phyloP scores from a whole-genome alignment of 129 eudicot species.

The Escallonia rubra region DNA sequence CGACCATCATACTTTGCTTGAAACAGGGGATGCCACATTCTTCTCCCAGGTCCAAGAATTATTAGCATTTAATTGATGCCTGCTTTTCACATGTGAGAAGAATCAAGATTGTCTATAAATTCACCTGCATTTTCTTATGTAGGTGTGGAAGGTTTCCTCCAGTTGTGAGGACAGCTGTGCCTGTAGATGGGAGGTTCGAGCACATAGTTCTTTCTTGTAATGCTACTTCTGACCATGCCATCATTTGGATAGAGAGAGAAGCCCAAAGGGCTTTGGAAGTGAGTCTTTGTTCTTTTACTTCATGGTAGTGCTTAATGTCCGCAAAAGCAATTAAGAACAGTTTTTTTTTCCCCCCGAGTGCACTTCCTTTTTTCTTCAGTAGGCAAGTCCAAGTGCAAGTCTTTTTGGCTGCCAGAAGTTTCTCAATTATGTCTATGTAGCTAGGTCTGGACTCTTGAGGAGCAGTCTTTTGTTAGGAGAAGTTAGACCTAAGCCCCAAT shows the following conservation, averaged over 20 bases:
- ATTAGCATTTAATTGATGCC: too few species aligned
- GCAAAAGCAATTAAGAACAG: neutral
- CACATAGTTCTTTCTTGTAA: slow-evolving; percentile 89
- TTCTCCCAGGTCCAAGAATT: too few species aligned
- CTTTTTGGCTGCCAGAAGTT: neutral
- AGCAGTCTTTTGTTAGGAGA: too few species aligned
- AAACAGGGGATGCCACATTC: too few species aligned
- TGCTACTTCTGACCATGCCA: slow-evolving; percentile 92
- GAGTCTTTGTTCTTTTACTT: slow-evolving; percentile 16
- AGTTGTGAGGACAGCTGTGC: slow-evolving; percentile 88
- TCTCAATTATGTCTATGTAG: neutral
- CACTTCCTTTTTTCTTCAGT: neutral
- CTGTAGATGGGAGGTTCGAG: slow-evolving; percentile 97
- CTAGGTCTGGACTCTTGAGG: neutral
- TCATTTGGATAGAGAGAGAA: slow-evolving; percentile 94
- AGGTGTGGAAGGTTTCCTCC: slow-evolving; percentile 97
- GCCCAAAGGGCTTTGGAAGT: slow-evolving; percentile 81
- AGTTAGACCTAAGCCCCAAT: too few species aligned
- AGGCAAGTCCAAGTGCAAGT: neutral
- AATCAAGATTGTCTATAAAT: neutral
- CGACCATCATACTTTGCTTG: too few species aligned
- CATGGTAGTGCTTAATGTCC: neutral
- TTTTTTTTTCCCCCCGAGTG: neutral
- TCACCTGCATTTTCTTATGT: slow-evolving; percentile 8
- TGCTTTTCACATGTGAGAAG: too few species aligned